A percentile compares a stretch with the other conserved stretches of the same genome.
Conservation (phyloP, 768 basidiomycete genomes). For the Lepiota subincarnata region DNA sequence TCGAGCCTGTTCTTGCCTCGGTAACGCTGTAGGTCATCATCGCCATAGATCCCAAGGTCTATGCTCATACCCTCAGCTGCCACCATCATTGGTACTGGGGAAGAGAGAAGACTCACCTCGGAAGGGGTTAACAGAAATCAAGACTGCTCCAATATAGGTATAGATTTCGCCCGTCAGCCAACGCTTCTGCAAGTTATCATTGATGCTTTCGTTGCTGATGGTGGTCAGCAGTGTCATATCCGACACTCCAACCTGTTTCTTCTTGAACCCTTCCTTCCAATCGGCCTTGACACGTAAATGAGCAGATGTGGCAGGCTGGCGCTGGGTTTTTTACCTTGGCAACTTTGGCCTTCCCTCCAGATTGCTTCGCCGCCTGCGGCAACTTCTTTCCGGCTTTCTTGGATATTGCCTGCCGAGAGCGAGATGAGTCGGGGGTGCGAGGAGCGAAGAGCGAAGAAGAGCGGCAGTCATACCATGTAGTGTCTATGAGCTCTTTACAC, state of each 20-base stretch:
- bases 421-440: slow-evolving; percentile 4
- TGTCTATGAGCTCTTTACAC: not conserved
- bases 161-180: slow-evolving; percentile 97
- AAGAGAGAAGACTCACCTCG: slow-evolving; percentile 47
- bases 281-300: slow-evolving; percentile 62
- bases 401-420: slow-evolving; percentile 60
- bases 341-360: slow-evolving; percentile 55
- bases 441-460: not conserved
- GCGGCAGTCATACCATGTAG: slow-evolving; percentile 18
- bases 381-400: slow-evolving; percentile 91
- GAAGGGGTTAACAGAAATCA: slow-evolving; percentile 99
- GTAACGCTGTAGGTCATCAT: slow-evolving; percentile 79
- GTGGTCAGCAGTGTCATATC: slow-evolving; percentile 98
- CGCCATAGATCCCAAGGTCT: slow-evolving; percentile 99
- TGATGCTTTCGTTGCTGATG: slow-evolving; percentile 96
- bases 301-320: slow-evolving; percentile 7
- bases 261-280: slow-evolving; percentile 99
- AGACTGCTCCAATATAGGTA: slow-evolving; percentile 96
- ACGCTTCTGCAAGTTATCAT: slow-evolving; percentile 95
- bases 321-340: slow-evolving; percentile 57
- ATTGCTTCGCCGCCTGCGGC: slow-evolving; percentile 59
- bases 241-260: slow-evolving; percentile 96
- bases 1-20: slow-evolving; percentile 97
- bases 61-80: slow-evolving; percentile 11
- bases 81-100: not conserved